Evolutionary conservation across 345 rosid genomes (phyloP).

Genomic region (Arabis hirsuta): DNA sequence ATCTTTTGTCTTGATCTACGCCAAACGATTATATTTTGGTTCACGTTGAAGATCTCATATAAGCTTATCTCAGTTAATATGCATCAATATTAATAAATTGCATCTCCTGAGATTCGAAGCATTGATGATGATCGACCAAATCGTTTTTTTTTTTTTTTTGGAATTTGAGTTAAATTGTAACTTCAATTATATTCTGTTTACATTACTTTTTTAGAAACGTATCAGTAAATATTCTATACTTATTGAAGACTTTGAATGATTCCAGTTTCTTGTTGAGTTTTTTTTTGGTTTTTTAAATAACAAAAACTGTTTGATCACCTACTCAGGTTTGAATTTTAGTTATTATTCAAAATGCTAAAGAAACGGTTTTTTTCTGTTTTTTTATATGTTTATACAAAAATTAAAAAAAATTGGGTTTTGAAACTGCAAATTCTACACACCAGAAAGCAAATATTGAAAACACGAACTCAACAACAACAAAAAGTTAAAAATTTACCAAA

Average conservation of each 20-base stretch:
- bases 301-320: not conserved
- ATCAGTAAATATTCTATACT: not conserved
- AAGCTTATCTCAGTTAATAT: too few relatives aligned
- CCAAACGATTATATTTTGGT: too few relatives aligned
- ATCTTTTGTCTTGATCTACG: too few relatives aligned
- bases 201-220: conserved; percentile 4
- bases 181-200: not conserved
- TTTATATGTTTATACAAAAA: too few relatives aligned
- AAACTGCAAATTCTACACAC: not conserved
- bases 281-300: not conserved
- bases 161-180: not conserved
- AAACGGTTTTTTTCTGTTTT: too few relatives aligned
- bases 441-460: not conserved
- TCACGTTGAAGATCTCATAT: too few relatives aligned
- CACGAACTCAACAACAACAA: not conserved
- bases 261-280: not conserved
- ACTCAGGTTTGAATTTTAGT: not conserved
- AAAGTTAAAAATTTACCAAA: not conserved
- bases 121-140: not conserved
- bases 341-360: not conserved
- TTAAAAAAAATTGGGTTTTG: too few relatives aligned
- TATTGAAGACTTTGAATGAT: conserved; percentile 12
- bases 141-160: not conserved
- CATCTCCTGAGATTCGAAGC: too few relatives aligned
- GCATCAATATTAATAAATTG: too few relatives aligned